Conservation (phyloP, 805 yeast species). For the Wickerhamiella parazyma region DNA sequence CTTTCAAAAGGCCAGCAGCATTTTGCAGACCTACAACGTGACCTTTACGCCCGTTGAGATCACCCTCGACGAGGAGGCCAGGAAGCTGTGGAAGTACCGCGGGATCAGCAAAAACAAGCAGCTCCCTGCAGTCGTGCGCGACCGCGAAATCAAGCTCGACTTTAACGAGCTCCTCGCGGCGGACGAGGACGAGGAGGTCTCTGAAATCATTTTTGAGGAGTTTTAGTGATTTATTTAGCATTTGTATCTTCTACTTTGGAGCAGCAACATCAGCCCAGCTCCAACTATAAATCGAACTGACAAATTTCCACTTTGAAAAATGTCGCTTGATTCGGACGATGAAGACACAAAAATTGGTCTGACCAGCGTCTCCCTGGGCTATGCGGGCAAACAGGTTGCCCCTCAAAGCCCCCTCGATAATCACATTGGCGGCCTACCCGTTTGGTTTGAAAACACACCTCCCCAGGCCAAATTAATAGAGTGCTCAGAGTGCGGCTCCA, state of each 20-base stretch:
- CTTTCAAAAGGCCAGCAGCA: conserved; percentile 58
- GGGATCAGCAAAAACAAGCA: conserved; percentile 42
- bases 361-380: conserved; percentile 27
- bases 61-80: conserved; percentile 74
- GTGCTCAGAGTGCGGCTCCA: conserved; percentile 53
- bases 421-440: conserved; percentile 66
- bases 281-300: neutral
- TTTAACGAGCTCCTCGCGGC: conserved; percentile 76
- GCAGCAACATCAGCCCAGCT: neutral
- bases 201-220: conserved; percentile 20
- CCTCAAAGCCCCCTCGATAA: conserved; percentile 28
- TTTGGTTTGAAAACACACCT: conserved; percentile 45
- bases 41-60: conserved; percentile 56
- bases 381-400: conserved; percentile 17
- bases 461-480: conserved; percentile 39
- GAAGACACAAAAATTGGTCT: conserved; percentile 18
- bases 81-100: conserved; percentile 64
- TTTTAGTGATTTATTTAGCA: conserved; percentile 4
- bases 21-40: conserved; percentile 58
- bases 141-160: conserved; percentile 68
- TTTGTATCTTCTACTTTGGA: too few species aligned
- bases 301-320: neutral
- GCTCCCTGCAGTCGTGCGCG: conserved; percentile 72
- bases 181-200: conserved; percentile 38
- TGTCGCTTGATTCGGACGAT: conserved; percentile 14